These are phyloP conservation scores for Favolaschia claudopus DNA, from an alignment of 768 basidiomycete genomes.

Conservation along the genomic window DNA sequence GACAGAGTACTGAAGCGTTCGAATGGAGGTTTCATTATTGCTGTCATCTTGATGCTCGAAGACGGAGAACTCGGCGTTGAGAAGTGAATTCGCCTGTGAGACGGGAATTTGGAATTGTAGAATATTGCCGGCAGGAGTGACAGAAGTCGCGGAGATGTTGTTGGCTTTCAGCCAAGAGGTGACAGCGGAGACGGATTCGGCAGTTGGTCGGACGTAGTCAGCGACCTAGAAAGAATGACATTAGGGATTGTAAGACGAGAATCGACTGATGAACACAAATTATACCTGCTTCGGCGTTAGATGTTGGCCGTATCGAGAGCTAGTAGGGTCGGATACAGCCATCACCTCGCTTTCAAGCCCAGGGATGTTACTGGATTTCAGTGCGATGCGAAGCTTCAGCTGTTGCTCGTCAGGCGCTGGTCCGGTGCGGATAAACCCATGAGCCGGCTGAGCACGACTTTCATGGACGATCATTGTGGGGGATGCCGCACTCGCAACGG, in stretches of 20 bases:
- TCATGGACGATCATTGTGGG: too few species aligned
- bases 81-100: slow-evolving; percentile 30
- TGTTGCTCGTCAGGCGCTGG: too few species aligned
- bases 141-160: slow-evolving; percentile 24
- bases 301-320: slow-evolving; percentile 33
- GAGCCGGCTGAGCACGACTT: too few species aligned
- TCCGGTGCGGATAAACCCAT: too few species aligned
- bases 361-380: slow-evolving; percentile 37
- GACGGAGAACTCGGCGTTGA: slow-evolving; percentile 29
- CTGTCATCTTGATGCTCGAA: slow-evolving; percentile 29
- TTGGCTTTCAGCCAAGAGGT: slow-evolving; percentile 28
- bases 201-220: slow-evolving; percentile 25
- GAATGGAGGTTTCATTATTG: slow-evolving; percentile 24
- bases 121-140: slow-evolving; percentile 30
- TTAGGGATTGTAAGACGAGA: too few species aligned
- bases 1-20: slow-evolving; percentile 33
- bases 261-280: not conserved
- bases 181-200: slow-evolving; percentile 23
- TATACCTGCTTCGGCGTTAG: slow-evolving; percentile 27
- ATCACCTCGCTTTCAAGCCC: slow-evolving; percentile 20
- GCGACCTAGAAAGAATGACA: slow-evolving; percentile 31
- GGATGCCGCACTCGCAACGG: too few species aligned
- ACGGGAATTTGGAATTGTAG: slow-evolving; percentile 31
- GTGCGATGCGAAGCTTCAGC: slow-evolving; percentile 46
- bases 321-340: slow-evolving; percentile 37